Conservation (phyloP, 116 monocot species). For the Cymodocea nodosa region DNA sequence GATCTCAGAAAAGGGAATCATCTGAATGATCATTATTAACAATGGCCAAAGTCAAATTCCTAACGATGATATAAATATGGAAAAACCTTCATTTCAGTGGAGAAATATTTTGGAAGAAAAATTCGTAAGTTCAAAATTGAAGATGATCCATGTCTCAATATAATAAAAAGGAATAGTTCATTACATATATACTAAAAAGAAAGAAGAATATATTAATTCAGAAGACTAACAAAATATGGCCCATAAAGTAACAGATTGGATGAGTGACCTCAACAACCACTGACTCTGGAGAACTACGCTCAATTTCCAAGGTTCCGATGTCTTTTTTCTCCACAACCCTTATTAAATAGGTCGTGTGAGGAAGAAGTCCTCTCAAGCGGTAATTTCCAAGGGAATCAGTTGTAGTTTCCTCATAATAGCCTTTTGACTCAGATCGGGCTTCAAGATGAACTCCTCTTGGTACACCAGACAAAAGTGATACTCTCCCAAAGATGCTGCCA, state of each 20-base stretch:
- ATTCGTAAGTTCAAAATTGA: no score
- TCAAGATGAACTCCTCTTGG: slow-evolving; percentile 82
- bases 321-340: slow-evolving; percentile 41
- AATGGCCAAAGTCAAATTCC: no score
- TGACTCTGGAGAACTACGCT: slow-evolving; percentile 76
- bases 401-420: slow-evolving; percentile 83
- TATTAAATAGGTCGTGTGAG: slow-evolving; percentile 59
- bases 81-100: no score
- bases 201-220: background rate
- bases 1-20: no score
- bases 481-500: slow-evolving; percentile 65
- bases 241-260: background rate
- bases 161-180: no score
- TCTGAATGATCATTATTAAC: no score
- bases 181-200: no score
- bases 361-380: slow-evolving; percentile 82
- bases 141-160: no score
- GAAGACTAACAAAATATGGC: background rate
- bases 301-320: slow-evolving; percentile 32
- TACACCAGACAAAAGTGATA: slow-evolving; percentile 66
- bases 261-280: slow-evolving; percentile 37
- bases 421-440: slow-evolving; percentile 81
- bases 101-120: no score
- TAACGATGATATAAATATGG: no score
- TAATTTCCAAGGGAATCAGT: slow-evolving; percentile 66